These are phyloP conservation scores for Dactylellina sp. DNA, from an alignment of 2,329 filamentous ascomycete species.

Conservation along the genomic window DNA sequence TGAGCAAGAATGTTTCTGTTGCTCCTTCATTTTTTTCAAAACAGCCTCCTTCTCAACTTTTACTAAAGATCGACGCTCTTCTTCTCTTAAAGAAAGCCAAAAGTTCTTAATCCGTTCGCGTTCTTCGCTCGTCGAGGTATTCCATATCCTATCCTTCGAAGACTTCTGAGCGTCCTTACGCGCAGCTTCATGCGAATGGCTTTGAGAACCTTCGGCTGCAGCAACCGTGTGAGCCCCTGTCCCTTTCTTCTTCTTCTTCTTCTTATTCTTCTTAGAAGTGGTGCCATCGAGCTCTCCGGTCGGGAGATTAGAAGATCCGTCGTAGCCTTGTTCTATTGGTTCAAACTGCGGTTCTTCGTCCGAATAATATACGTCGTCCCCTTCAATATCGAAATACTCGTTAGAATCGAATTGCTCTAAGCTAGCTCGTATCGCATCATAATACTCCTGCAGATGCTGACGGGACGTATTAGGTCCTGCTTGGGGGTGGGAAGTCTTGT, in stretches of 20 bases:
- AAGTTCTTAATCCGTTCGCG: constrained; percentile 98
- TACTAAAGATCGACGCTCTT: constrained; percentile 92
- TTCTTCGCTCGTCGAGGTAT: constrained; percentile 92
- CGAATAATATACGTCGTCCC: constrained; percentile 53
- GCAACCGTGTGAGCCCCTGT: constrained; percentile 59
- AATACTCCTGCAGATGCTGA: constrained; percentile 57
- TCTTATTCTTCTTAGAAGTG: constrained; percentile 75
- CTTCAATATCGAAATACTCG: constrained; percentile 56
- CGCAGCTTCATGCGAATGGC: constrained; percentile 43
- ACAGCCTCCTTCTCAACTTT: constrained; percentile 99
- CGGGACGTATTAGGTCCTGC: constrained; percentile 56
- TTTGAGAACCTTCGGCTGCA: constrained; percentile 24
- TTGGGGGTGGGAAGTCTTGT: constrained; percentile 56
- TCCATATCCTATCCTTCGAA: constrained; percentile 91
- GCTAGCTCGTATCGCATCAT: constrained; percentile 57
- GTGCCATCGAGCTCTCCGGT: constrained; percentile 38
- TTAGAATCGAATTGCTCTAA: constrained; percentile 58
- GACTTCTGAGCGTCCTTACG: constrained; percentile 57
- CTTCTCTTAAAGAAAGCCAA: constrained; percentile 93
- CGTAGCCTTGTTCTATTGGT: constrained; percentile 43
- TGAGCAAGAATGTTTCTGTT: constrained; percentile 98
- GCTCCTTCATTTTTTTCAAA: constrained; percentile 99
- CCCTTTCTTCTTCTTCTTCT: constrained; percentile 67
- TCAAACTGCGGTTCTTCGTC: constrained; percentile 51
- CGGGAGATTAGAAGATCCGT: constrained; percentile 42